phyloP scores from a whole-genome alignment of 768 basidiomycete species.

The Paxillus rubicundulus region DNA sequence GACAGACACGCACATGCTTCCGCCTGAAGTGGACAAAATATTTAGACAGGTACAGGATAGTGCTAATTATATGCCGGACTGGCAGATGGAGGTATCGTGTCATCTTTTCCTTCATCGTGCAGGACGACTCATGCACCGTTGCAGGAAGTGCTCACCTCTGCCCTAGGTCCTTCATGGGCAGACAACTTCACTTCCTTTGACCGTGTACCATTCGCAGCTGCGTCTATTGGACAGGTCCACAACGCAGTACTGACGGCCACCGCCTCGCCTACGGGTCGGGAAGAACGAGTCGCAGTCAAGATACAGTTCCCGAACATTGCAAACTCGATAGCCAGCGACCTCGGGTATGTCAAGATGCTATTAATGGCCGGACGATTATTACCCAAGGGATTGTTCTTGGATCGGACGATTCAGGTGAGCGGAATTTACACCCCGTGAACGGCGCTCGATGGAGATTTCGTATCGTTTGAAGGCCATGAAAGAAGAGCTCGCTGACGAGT shows the following conservation, averaged over 20 bases:
- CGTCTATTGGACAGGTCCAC: constrained; percentile 97
- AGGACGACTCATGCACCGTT: not conserved
- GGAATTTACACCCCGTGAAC: not conserved
- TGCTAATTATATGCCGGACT: constrained; percentile 98
- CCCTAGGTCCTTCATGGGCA: constrained; percentile 76
- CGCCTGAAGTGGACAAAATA: constrained; percentile 83
- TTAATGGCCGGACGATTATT: constrained; percentile 78
- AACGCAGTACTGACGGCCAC: constrained; percentile 56
- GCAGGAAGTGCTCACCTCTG: constrained; percentile 67
- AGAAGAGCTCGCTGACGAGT: constrained; percentile 88
- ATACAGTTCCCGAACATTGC: constrained; percentile 94
- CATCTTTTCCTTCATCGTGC: not conserved
- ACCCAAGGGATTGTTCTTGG: constrained; percentile 87
- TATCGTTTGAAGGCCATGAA: constrained; percentile 68
- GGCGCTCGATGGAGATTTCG: not conserved
- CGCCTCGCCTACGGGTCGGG: constrained; percentile 51
- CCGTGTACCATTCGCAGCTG: constrained; percentile 88
- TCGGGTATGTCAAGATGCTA: constrained; percentile 81
- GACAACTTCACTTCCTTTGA: constrained; percentile 72
- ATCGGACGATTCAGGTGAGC: constrained; percentile 73
- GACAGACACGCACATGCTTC: constrained; percentile 83
- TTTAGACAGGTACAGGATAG: constrained; percentile 90
- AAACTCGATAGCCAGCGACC: constrained; percentile 81
- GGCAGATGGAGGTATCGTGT: constrained; percentile 85
- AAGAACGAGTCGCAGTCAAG: constrained; percentile 74